These are phyloP conservation scores for Collybiopsis luxurians DNA, from an alignment of 768 basidiomycete species.

Conservation along the genomic window DNA sequence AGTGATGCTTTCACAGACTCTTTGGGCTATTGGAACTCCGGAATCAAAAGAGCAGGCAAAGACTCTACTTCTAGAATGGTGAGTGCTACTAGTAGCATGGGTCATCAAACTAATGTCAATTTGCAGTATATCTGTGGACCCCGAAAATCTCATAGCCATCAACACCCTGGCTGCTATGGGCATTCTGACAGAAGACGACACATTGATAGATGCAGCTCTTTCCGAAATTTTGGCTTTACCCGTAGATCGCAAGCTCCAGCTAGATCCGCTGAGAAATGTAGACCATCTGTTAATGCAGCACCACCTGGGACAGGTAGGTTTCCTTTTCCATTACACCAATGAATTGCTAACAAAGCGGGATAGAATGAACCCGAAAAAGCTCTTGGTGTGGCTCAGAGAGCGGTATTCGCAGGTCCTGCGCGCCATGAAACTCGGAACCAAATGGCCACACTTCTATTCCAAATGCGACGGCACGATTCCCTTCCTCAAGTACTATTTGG, in stretches of 20 bases:
- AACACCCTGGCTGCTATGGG: slow-evolving; percentile 89
- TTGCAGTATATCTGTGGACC: slow-evolving; percentile 70
- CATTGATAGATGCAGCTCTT: slow-evolving; percentile 81
- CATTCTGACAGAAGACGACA: slow-evolving; percentile 73
- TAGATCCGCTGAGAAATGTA: slow-evolving; percentile 72
- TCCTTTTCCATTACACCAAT: neutral
- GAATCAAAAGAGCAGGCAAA: slow-evolving; percentile 80
- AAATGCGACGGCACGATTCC: slow-evolving; percentile 36
- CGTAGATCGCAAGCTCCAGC: slow-evolving; percentile 55
- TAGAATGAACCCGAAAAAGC: slow-evolving; percentile 53
- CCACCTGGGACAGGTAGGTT: slow-evolving; percentile 65
- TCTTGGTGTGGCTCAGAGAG: slow-evolving; percentile 51
- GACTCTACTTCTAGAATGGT: slow-evolving; percentile 81
- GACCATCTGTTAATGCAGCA: slow-evolving; percentile 72
- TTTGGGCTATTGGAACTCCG: slow-evolving; percentile 79
- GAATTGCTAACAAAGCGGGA: neutral
- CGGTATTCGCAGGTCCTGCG: slow-evolving; percentile 56
- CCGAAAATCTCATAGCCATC: slow-evolving; percentile 78
- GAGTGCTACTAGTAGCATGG: slow-evolving; percentile 17
- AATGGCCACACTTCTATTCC: slow-evolving; percentile 55
- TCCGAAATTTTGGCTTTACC: slow-evolving; percentile 76
- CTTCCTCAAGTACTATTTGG: slow-evolving; percentile 48
- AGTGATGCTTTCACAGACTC: slow-evolving; percentile 77
- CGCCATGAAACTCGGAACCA: slow-evolving; percentile 44
- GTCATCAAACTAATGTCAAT: slow-evolving; percentile 4